Evolutionary conservation across 331 rosid genomes (phyloP).

Genomic region (Acacia concinna): DNA sequence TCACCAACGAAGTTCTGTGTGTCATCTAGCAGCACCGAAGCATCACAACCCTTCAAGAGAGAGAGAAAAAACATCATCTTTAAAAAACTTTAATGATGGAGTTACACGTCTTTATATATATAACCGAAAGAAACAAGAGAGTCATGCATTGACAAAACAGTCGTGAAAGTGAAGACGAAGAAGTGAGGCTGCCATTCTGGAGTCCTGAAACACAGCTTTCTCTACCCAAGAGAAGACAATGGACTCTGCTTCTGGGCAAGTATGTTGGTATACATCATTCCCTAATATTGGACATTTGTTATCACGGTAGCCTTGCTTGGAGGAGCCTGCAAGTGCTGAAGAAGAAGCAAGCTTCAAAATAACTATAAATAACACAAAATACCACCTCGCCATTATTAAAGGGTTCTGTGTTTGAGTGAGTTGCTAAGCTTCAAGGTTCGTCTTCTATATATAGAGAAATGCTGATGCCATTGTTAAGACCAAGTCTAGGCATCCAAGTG

Average conservation of each 20-base stretch:
- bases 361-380: slow-evolving; percentile 31
- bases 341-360: slow-evolving; percentile 39
- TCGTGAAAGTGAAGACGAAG: slow-evolving; percentile 87
- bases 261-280: slow-evolving; percentile 32
- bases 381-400: slow-evolving; percentile 33
- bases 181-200: slow-evolving; percentile 85
- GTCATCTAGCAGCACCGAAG: slow-evolving; percentile 85
- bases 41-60: slow-evolving; percentile 69
- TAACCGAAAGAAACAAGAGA: neutral
- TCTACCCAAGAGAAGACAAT: slow-evolving; percentile 64
- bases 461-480: slow-evolving; percentile 23
- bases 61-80: neutral
- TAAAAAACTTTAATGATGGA: neutral
- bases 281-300: slow-evolving; percentile 41
- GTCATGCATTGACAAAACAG: slow-evolving; percentile 87
- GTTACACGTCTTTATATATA: neutral
- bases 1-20: slow-evolving; percentile 60
- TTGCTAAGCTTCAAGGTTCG: slow-evolving; percentile 11
- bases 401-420: neutral
- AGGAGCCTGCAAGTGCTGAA: slow-evolving; percentile 34
- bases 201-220: slow-evolving; percentile 48
- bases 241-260: slow-evolving; percentile 70
- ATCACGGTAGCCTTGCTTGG: slow-evolving; percentile 43
- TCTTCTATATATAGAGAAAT: slow-evolving; percentile 36
- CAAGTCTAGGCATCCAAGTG: slow-evolving; percentile 19